Evolutionary conservation across 2,329 filamentous ascomycete genomes (phyloP).

Genomic region (Penicillium sp.): DNA sequence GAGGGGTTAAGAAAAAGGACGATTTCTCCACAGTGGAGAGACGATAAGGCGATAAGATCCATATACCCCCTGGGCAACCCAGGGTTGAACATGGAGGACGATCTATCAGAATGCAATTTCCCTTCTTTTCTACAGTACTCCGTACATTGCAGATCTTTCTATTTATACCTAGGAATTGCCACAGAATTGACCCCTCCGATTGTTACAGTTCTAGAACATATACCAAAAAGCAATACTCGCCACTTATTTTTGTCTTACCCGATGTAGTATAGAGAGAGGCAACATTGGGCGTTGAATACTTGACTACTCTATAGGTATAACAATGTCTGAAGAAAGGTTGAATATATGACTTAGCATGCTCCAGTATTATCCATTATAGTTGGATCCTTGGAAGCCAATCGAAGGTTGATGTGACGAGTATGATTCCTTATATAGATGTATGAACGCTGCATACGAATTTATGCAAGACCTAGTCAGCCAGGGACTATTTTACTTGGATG

Average conservation of each 20-base stretch:
- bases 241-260: neutral
- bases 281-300: neutral
- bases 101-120: neutral
- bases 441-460: neutral
- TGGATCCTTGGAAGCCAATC: neutral
- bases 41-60: slow-evolving; percentile 18
- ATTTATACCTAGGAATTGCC: neutral
- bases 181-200: neutral
- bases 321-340: neutral
- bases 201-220: neutral
- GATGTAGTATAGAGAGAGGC: neutral
- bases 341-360: too few species aligned
- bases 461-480: neutral
- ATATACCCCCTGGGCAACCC: neutral
- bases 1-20: slow-evolving; percentile 24
- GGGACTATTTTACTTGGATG: too few species aligned
- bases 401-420: neutral
- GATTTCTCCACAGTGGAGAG: slow-evolving; percentile 31
- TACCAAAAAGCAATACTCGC: neutral
- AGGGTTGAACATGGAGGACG: neutral
- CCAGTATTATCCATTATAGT: too few species aligned
- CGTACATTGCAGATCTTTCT: neutral
- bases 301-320: neutral
- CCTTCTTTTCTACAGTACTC: neutral
- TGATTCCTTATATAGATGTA: neutral